Conservation (phyloP, 2,329 filamentous ascomycete genomes). For the Talaromyces verruculosus region DNA sequence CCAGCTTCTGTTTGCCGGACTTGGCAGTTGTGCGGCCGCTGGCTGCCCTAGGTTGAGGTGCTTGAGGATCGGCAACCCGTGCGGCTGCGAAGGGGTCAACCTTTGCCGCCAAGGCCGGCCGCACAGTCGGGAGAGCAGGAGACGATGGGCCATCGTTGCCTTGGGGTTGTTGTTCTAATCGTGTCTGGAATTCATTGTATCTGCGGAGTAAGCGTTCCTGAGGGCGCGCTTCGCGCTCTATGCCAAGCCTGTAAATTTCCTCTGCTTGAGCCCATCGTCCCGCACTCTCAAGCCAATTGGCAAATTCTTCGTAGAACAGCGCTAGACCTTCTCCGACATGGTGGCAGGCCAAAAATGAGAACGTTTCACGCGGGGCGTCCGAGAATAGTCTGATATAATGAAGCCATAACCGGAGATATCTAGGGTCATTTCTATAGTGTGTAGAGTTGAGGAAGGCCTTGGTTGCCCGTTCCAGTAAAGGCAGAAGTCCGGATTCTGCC, state of each 20-base stretch:
- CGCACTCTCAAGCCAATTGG: slow-evolving; percentile 82
- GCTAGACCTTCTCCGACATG: slow-evolving; percentile 82
- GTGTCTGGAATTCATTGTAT: slow-evolving; percentile 85
- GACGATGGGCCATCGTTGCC: slow-evolving; percentile 69
- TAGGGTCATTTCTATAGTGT: slow-evolving; percentile 92
- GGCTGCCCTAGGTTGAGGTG: slow-evolving; percentile 53
- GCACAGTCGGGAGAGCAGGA: slow-evolving; percentile 78
- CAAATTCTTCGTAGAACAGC: slow-evolving; percentile 95
- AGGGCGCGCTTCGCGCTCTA: slow-evolving; percentile 84
- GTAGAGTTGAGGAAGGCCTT: slow-evolving; percentile 80
- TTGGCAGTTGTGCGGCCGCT: slow-evolving; percentile 57
- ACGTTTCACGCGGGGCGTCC: slow-evolving; percentile 89
- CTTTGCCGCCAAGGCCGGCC: slow-evolving; percentile 82
- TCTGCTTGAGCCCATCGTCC: slow-evolving; percentile 87
- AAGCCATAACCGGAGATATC: slow-evolving; percentile 91
- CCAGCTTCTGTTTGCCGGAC: slow-evolving; percentile 74
- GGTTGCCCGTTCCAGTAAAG: slow-evolving; percentile 87
- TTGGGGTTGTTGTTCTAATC: slow-evolving; percentile 67
- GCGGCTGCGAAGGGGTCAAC: slow-evolving; percentile 71
- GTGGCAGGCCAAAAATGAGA: slow-evolving; percentile 86
- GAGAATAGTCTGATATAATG: slow-evolving; percentile 92
- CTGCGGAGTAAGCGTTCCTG: slow-evolving; percentile 79
- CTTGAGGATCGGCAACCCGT: slow-evolving; percentile 65
- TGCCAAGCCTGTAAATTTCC: slow-evolving; percentile 86
- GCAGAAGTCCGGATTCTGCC: slow-evolving; percentile 82